These are phyloP conservation scores for Russula sp. DNA, from an alignment of 768 basidiomycete species.

Conservation along the genomic window DNA sequence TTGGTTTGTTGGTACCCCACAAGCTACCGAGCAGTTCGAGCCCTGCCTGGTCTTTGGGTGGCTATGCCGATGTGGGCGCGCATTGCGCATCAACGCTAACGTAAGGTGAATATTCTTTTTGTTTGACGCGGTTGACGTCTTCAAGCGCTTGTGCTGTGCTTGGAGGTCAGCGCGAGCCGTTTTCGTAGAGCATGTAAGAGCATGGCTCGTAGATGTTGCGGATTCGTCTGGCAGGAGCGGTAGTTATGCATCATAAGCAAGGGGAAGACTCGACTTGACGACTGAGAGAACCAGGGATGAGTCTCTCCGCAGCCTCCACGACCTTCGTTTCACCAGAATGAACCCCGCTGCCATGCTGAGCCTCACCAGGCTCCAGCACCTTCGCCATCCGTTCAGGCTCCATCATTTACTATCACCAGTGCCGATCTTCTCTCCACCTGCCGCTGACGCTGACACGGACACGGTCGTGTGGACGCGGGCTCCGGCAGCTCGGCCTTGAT, in stretches of 20 bases:
- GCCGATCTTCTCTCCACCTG: conserved; percentile 15
- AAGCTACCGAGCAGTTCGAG: conserved; percentile 55
- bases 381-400: not conserved
- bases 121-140: conserved; percentile 60
- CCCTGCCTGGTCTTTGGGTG: no score
- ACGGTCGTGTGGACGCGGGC: no score
- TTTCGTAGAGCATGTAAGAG: conserved; percentile 60
- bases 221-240: no score
- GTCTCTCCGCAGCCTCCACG: conserved; percentile 14
- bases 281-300: no score
- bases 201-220: conserved; percentile 52
- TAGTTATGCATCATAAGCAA: no score
- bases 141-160: conserved; percentile 49
- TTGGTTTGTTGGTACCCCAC: conserved; percentile 76
- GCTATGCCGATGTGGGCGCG: no score
- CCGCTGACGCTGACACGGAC: conserved; percentile 1
- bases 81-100: no score
- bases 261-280: no score
- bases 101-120: conserved; percentile 62
- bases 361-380: conserved; percentile 25
- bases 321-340: no score
- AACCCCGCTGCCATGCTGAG: no score
- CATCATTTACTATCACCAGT: no score
- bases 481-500: conserved; percentile 51
- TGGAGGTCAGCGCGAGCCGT: conserved; percentile 42